Base-by-base conservation (phyloP, 805 yeast genomes). In the Maudiozyma pseudohumilis region DNA sequence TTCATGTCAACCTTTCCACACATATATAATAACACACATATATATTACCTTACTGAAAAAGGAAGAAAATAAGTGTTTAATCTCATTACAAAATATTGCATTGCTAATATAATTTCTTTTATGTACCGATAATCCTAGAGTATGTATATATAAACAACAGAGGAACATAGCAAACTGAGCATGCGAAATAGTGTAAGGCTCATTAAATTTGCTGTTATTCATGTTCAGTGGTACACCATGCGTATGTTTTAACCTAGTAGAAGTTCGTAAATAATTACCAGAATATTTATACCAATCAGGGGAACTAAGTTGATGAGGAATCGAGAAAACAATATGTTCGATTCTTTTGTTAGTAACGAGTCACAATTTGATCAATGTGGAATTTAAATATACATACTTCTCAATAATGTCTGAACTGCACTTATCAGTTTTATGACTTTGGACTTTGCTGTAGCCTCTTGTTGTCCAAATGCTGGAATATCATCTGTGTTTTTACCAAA, bases 331-430 rank as follows among this genome's bases (percentile, higher is more conserved):
- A 15, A n/a, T 28, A 28, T 28, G 31, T 17, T 16, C 18, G 10
- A 10, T 21, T 19, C 16, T 5, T 19, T 23, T 29, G 40, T 40
- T 40, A 40, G 34, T 37, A 40, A 36, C 24, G 13, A 28, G n/a
- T 30, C 24, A 10, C 21, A 9, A 10, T 27, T 24, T 24, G n/a
- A 24, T 24, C n/a, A 24, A 24, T 24, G n/a, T 24, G 4, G n/a
- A 4, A 24, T 24, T 24, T n/a, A 24, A n/a, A 3, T 11, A 27
- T 41, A 64, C 74, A 53, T 64, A 69, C 74, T 72, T 50, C 94
- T 68, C 66, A 80, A 68, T 40, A 83, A 68, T 3, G 92, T 84
- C 44, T 89, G 73, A 9, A 79, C 74, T 6, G 94, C 87, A 25
- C 80, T 68, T 29, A 83, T 80, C 42, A 83, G 66, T 43, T 76